Base-by-base conservation (phyloP, 1,139 yeast species). In the Hyphopichia fennica region DNA sequence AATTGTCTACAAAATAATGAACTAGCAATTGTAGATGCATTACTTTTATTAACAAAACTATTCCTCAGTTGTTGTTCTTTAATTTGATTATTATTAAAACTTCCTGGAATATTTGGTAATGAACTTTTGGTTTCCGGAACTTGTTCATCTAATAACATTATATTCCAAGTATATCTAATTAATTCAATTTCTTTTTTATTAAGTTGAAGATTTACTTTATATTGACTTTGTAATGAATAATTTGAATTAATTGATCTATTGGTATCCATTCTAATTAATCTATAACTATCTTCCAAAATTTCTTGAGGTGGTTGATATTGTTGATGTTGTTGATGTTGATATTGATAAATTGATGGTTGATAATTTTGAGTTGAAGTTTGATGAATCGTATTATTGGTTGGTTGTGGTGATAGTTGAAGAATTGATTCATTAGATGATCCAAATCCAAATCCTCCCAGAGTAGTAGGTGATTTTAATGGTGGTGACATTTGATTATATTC, bases 1-100 rank as follows among this genome's bases (percentile, higher is more conserved):
- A 82, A 74, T 60, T 82, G 88, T 44, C 81, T 75, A 50, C 83
- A 79, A 56, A 84, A 79, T 33, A 77, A 59, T 9, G 81, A 73
- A 13, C 75, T 67, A 2, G 81, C 78, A 31, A 73, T 61, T 10
- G 62, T 49, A 31, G 60, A 49, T 2, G 65, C 59, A n/a, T 55
- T 47, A 30, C 57, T 48, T 15, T 51, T 41, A 37, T 45, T 49
- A 38, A 49, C 41, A 5, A 6, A 7, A 14, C 15, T 27, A n/a
- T n/a, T n/a, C n/a, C n/a, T n/a, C n/a, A n/a, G n/a, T n/a, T n/a
- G n/a, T n/a, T n/a, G n/a, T n/a, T n/a, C n/a, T n/a, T n/a, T n/a
- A n/a, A n/a, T n/a, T n/a, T 8, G 9, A 14, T 6, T 6, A 8
- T 5, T 14, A 5, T 16, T 16, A 35, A 60, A 60, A 5, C 60